Conservation (phyloP, 768 basidiomycete species). For the Thelephora aurantiotincta region DNA sequence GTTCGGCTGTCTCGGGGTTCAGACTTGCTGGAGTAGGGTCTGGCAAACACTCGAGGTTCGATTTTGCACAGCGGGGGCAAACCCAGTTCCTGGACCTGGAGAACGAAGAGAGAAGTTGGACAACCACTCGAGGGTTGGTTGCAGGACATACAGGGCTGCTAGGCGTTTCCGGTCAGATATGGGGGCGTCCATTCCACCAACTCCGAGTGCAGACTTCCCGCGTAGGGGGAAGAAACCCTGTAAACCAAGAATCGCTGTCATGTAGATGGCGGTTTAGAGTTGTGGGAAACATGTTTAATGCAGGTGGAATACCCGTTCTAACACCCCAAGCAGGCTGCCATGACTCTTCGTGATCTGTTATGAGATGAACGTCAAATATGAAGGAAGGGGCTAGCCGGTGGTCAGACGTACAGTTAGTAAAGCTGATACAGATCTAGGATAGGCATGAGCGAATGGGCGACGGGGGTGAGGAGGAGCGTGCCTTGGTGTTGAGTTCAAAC, state of each 20-base stretch:
- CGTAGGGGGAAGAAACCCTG: slow-evolving; percentile 85
- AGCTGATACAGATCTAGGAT: slow-evolving; percentile 78
- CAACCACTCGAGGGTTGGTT: slow-evolving; percentile 2
- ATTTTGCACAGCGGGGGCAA: slow-evolving; percentile 57
- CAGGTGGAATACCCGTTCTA: slow-evolving; percentile 52
- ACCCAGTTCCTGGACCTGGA: slow-evolving; percentile 67
- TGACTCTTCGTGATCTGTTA: slow-evolving; percentile 82
- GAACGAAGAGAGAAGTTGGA: not conserved
- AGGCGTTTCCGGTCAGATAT: slow-evolving; percentile 62
- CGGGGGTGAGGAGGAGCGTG: slow-evolving; percentile 18
- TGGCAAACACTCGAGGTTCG: slow-evolving; percentile 59
- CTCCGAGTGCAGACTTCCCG: slow-evolving; percentile 75
- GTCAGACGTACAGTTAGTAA: slow-evolving; percentile 62
- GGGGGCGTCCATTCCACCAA: slow-evolving; percentile 79
- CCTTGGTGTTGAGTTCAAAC: slow-evolving; percentile 93
- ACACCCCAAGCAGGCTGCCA: slow-evolving; percentile 99
- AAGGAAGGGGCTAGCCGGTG: slow-evolving; percentile 6
- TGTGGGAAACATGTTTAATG: slow-evolving; percentile 5
- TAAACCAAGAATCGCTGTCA: slow-evolving; percentile 67
- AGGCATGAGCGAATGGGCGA: not conserved
- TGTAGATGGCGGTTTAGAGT: slow-evolving; percentile 1
- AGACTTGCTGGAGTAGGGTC: slow-evolving; percentile 23
- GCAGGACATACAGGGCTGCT: slow-evolving; percentile 47
- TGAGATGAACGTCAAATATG: slow-evolving; percentile 8
- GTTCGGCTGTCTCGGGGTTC: too few relatives aligned